Evolutionary conservation across 352 stramenopile species (phyloP), one percentile per base, ranked within the genome.

Genomic region (Phytophthora agathidicida): DNA sequence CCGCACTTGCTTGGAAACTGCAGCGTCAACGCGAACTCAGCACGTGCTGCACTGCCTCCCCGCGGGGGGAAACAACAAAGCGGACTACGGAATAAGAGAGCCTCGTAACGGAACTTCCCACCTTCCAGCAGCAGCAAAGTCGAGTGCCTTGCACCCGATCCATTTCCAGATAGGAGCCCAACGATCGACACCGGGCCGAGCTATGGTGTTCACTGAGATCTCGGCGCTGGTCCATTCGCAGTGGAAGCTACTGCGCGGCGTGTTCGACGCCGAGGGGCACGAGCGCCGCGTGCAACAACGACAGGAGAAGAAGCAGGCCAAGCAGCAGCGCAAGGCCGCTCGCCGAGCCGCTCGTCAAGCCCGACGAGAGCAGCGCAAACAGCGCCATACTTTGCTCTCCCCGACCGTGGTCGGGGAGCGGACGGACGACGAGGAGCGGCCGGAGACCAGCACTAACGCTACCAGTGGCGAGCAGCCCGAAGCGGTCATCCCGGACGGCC

Each of bases 161-260:
- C 63, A 72, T 60, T 68, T 64, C 14, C 31, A 8, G 24, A 48
- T 47, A 57, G 24, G 51, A 47, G 35, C 16, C 10, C 38, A 46
- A 49, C 14, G n/a, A n/a, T n/a, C 26, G 26, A 47, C 24, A 37
- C 5, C 33, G n/a, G n/a, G n/a, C n/a, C n/a, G n/a, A n/a, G 28
- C 30, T 38, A 79, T 79, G 70, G 70, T 75, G 36, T 79, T 79
- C 41, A 70, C 66, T 17, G 54, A 61, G 32, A 73, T 79, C 36
- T 66, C 70, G 48, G 28, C 46, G 27, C 46, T 79, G 19, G 51
- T 79, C 33, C 61, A 71, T 37, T 62, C 61, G 20, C 70, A 65
- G 24, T 79, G 66, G 70, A 58, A 68, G 24, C 19, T 63, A n/a
- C 66, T 79, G 31, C 55, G 61, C 23, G 52, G 36, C 32, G 31